Evolutionary conservation across 306 rosid genomes (phyloP).

Genomic region (Myrica gale): DNA sequence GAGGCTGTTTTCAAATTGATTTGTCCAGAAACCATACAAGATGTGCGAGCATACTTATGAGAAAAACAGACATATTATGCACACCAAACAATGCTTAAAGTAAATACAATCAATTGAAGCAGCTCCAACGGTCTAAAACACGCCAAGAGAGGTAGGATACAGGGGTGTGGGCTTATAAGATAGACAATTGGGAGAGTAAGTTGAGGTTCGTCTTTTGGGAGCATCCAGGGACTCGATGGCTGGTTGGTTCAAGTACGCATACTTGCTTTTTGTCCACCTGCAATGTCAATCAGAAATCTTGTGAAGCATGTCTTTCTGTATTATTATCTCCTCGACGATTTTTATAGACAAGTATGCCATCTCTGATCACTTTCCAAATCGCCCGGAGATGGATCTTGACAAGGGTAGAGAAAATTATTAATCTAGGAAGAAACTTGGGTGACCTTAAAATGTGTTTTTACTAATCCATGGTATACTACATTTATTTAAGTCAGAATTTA

Average conservation of each 20-base stretch:
- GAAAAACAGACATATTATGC: neutral
- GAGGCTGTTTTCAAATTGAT: neutral
- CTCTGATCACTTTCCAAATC: too few relatives aligned
- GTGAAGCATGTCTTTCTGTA: neutral
- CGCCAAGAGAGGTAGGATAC: constrained; percentile 68
- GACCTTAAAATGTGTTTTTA: neutral
- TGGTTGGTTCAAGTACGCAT: constrained; percentile 84
- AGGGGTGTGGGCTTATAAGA: constrained; percentile 44
- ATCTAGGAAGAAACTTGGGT: neutral
- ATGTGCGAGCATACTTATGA: neutral
- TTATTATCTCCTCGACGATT: too few relatives aligned
- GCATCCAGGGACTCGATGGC: constrained; percentile 51
- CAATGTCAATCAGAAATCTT: constrained; percentile 18
- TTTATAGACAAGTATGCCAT: neutral
- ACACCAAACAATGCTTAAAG: neutral
- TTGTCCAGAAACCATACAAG: neutral
- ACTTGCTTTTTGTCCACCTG: constrained; percentile 95
- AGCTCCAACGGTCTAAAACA: constrained; percentile 43
- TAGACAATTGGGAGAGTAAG: constrained; percentile 52
- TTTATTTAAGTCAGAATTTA: neutral
- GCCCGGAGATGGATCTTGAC: too few relatives aligned
- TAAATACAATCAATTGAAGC: constrained; percentile 20
- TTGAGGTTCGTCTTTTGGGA: constrained; percentile 48
- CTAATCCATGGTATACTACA: too few relatives aligned
- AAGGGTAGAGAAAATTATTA: too few relatives aligned